These are phyloP conservation scores for Rhodotorula sp. DNA, from an alignment of 1,284 basidiomycete species.

Conservation along the genomic window DNA sequence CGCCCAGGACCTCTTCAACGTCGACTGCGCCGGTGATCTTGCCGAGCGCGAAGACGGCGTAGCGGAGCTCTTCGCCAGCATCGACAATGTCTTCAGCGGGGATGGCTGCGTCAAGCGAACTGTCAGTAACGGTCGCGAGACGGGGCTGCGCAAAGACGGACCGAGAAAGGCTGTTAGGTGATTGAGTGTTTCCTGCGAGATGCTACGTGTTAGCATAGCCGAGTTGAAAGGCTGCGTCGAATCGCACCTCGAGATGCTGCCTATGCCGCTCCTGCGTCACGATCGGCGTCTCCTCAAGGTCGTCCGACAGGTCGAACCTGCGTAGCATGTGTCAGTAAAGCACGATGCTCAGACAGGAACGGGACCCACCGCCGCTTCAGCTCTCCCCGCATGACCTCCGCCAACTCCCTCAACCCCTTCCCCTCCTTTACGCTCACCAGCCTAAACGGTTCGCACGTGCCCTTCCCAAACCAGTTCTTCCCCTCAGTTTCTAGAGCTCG, in stretches of 20 bases:
- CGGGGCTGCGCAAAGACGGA: slow-evolving; percentile 48
- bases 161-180: slow-evolving; percentile 68
- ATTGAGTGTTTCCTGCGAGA: slow-evolving; percentile 54
- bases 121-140: slow-evolving; percentile 1
- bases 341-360: neutral
- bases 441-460: neutral
- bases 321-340: accelerated
- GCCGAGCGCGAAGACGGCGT: slow-evolving; percentile 75
- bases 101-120: slow-evolving; percentile 41
- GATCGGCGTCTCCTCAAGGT: slow-evolving; percentile 56
- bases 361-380: slow-evolving; percentile 58
- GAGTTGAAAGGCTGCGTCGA: no score
- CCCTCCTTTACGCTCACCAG: slow-evolving; percentile 62
- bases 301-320: slow-evolving; percentile 40
- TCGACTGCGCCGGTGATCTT: slow-evolving; percentile 70
- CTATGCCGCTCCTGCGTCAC: slow-evolving; percentile 77
- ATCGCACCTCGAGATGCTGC: slow-evolving; percentile 59
- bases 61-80: slow-evolving; percentile 78
- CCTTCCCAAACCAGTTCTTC: slow-evolving; percentile 15
- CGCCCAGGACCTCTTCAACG: slow-evolving; percentile 74
- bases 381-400: slow-evolving; percentile 58
- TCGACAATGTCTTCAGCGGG: slow-evolving; percentile 62
- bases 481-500: slow-evolving; percentile 6
- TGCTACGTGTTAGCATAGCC: neutral
- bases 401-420: slow-evolving; percentile 59